Percentiles rank a stretch among this genome's conserved stretches.
phyloP scores from a whole-genome alignment of 768 basidiomycete genomes.

The Leccinum disarticulatum region DNA sequence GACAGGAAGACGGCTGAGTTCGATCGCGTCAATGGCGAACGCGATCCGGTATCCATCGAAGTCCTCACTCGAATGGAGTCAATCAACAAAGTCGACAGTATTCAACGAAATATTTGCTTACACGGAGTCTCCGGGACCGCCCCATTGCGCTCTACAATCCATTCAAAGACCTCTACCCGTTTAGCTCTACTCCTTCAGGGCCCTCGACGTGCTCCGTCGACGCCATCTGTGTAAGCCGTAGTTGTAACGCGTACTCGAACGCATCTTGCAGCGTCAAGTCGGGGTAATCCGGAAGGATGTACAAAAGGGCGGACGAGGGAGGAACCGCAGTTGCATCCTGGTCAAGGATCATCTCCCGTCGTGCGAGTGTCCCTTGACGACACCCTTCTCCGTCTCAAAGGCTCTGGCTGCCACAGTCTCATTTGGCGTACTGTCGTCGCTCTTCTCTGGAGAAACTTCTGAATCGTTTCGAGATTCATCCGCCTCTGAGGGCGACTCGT shows the following conservation, averaged over 20 bases:
- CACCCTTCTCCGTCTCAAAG: slow-evolving; percentile 15
- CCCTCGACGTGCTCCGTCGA: slow-evolving; percentile 84
- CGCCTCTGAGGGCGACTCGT: no score
- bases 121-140: slow-evolving; percentile 26
- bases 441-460: no score
- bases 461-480: no score
- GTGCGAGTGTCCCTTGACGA: not conserved
- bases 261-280: slow-evolving; percentile 51
- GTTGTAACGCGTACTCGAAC: slow-evolving; percentile 78
- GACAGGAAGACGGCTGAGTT: slow-evolving; percentile 14
- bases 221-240: slow-evolving; percentile 83
- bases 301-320: slow-evolving; percentile 43
- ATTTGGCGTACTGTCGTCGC: not conserved
- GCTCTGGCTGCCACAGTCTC: slow-evolving; percentile 5
- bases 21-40: slow-evolving; percentile 25
- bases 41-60: slow-evolving; percentile 30
- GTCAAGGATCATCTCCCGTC: slow-evolving; percentile 29
- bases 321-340: slow-evolving; percentile 36
- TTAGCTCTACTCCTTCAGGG: slow-evolving; percentile 75
- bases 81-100: not conserved
- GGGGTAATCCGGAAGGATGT: slow-evolving; percentile 47
- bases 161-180: slow-evolving; percentile 84
- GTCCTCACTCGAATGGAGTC: slow-evolving; percentile 25
- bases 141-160: slow-evolving; percentile 69
- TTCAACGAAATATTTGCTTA: slow-evolving; percentile 13